Evolutionary conservation across 805 yeast species (phyloP), one percentile per base, ranked within the genome.

Genomic region (Yarrowia phangngaensis): DNA sequence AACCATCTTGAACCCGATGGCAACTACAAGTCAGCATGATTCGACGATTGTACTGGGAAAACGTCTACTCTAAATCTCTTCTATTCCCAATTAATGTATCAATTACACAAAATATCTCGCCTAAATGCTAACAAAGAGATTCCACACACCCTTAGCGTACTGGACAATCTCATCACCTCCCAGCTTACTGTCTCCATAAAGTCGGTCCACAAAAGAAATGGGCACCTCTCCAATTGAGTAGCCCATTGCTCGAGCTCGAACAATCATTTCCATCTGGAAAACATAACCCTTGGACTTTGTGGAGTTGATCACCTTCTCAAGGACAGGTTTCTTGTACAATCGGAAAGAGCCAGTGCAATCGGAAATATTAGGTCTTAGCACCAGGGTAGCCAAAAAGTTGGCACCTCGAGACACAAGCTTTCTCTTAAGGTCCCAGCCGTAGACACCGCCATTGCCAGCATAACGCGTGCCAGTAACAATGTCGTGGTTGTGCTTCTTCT

Each of bases 241-340:
- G n/a, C 81, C 82, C 62, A 80, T 67, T n/a, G 80, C 70, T 61
- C 84, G 74, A 30, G 90, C 90, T 56, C 90, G 76, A 17, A 82
- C 90, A 78, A 82, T 80, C 88, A 82, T 82, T 67, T 82, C 90
- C 90, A 82, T 82, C 68, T 82, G 90, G 76, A 82, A 82, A 31
- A 83, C 90, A 58, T 83, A 82, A 45, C 90, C 90, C 67, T 83
- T 82, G 27, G 84, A 78, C 60, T 75, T 72, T 38, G 89, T 82
- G 52, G 72, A 82, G 40, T 70, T 75, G 55, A 82, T 83, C 55
- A 83, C 74, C 60, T 78, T 75, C 54, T 77, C 75, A 63, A 82
- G 71, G 2, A 74, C 88, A 4, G 73, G 76, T 64, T 81, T 82
- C 64, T 80, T 81, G 70, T 83, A 82, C 56, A 82, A 72, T 62